Conservation (phyloP, 2,329 filamentous ascomycete species). For the Ophiostoma angusticollis region DNA sequence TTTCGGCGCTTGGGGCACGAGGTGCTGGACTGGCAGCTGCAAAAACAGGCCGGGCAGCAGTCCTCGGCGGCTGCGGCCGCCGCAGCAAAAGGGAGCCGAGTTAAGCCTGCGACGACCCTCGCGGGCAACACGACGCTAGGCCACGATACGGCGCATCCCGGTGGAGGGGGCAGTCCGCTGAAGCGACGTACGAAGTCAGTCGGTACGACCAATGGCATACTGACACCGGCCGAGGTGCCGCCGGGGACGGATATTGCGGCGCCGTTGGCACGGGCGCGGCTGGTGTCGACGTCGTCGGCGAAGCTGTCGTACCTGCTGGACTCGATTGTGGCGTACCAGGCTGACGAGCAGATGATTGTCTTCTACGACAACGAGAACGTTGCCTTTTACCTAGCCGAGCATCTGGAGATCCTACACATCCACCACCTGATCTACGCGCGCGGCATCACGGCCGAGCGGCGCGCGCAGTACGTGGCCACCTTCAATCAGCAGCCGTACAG, state of each 20-base stretch:
- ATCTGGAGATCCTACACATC: slow-evolving; percentile 58
- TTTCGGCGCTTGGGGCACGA: slow-evolving; percentile 24
- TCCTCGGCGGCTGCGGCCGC: not conserved
- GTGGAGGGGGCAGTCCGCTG: slow-evolving; percentile 14
- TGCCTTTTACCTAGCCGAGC: slow-evolving; percentile 73
- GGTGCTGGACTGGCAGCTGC: slow-evolving; percentile 9
- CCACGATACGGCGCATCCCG: no score
- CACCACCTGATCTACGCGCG: slow-evolving; percentile 56
- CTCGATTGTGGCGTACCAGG: slow-evolving; percentile 53
- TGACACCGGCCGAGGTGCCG: slow-evolving; percentile 19
- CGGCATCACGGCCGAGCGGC: slow-evolving; percentile 43
- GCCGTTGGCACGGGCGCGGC: slow-evolving; percentile 43
- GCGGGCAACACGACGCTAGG: slow-evolving; percentile 33
- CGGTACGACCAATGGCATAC: no score
- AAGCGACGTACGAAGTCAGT: slow-evolving; percentile 18
- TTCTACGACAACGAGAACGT: slow-evolving; percentile 87
- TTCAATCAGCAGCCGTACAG: slow-evolving; percentile 48
- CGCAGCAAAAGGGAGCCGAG: not conserved
- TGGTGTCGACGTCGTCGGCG: slow-evolving; percentile 71
- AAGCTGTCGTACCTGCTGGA: slow-evolving; percentile 82
- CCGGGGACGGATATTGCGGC: slow-evolving; percentile 22
- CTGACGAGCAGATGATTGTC: slow-evolving; percentile 71
- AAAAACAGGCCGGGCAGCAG: not conserved
- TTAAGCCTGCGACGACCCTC: slow-evolving; percentile 16
- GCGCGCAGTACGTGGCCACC: slow-evolving; percentile 62